Percentiles rank a stretch among this genome's conserved stretches.
Evolutionary conservation across 352 stramenopile genomes (phyloP).

Genomic region (Saprolegnia diclina): DNA sequence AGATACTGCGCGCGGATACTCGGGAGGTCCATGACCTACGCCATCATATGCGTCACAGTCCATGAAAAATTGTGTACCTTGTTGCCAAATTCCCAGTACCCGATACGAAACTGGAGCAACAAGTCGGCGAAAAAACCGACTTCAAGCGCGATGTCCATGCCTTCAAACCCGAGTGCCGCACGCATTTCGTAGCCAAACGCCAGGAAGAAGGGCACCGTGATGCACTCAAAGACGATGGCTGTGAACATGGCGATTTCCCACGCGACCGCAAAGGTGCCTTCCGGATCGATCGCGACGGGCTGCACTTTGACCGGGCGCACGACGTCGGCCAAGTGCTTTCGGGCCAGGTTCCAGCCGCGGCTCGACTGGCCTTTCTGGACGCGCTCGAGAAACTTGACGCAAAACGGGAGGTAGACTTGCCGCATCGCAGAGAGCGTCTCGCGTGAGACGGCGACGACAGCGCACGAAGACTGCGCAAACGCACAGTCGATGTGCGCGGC

Average conservation of each 20-base stretch:
- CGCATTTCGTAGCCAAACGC: conserved; percentile 14
- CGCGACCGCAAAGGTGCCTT: conserved; percentile 18
- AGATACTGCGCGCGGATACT: conserved; percentile 41
- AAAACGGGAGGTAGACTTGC: background rate
- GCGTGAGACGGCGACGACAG: background rate
- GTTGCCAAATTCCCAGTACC: conserved; percentile 63
- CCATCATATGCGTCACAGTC: background rate
- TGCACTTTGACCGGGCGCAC: background rate
- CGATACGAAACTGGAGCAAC: conserved; percentile 41
- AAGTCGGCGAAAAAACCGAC: conserved; percentile 42
- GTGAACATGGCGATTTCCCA: conserved; percentile 30
- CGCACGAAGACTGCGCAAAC: conserved; percentile 23
- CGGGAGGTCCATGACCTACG: conserved; percentile 37
- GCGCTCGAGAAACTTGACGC: background rate
- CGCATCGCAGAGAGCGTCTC: background rate
- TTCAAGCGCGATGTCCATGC: conserved; percentile 40
- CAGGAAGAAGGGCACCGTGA: conserved; percentile 3
- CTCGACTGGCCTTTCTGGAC: background rate
- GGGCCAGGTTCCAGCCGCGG: background rate
- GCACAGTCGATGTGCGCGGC: conserved; percentile 44
- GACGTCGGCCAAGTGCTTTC: background rate
- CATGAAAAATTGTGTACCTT: conserved; percentile 30
- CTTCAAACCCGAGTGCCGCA: conserved; percentile 27
- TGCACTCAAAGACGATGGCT: conserved; percentile 31
- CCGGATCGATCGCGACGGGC: conserved; percentile 29